Evolutionary conservation across 192 early-diverging fungal species (phyloP), one percentile per base, ranked within the genome.

Genomic region (Glomus cerebriforme): DNA sequence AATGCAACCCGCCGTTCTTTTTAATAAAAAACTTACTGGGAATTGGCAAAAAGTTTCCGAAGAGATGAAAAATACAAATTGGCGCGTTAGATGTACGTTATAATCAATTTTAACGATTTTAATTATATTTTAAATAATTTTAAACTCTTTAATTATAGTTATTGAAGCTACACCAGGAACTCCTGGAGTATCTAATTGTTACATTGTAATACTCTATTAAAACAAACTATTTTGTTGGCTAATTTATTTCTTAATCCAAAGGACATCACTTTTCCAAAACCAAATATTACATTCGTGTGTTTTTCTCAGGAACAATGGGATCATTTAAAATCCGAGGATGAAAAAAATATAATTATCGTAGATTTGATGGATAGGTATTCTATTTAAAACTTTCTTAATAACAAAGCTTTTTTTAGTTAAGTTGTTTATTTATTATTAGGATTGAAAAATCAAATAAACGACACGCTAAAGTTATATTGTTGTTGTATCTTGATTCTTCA

Each of bases 261-360:
- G 77, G 77, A 78, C 10, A 49, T 78, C 4, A 78, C 77, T 22
- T 78, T 78, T 29, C 64, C 66, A 27, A 78, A 69, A 27, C 19
- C 77, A 35, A 78, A 69, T 78, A 69, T 69, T 24, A 78, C 77
- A 17, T 78, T 78, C 24, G 0, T 78, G 13, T 69, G 77, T 12
- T 60, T 78, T 32, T 29, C 22, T 3, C 22, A 58, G 26, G 43
- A 78, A 8, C 27, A 67, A 39, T 63, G 74, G 77, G 29, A 58
- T 5, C 32, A 8, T 31, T 49, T 31, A 24, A 76, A 26, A 3
- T 45, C 9, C 31, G 74, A 76, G 34, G 26, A 37, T 7, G 31
- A 76, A 7, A 64, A 76, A 27, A 64, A 34, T 0, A 22, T 39
- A 3, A 10, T 69, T 17, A 59, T 78, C 37, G 7, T 2, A 17